Conservation (phyloP, 2,329 filamentous ascomycete species). For the Atkinsonella texensis region DNA sequence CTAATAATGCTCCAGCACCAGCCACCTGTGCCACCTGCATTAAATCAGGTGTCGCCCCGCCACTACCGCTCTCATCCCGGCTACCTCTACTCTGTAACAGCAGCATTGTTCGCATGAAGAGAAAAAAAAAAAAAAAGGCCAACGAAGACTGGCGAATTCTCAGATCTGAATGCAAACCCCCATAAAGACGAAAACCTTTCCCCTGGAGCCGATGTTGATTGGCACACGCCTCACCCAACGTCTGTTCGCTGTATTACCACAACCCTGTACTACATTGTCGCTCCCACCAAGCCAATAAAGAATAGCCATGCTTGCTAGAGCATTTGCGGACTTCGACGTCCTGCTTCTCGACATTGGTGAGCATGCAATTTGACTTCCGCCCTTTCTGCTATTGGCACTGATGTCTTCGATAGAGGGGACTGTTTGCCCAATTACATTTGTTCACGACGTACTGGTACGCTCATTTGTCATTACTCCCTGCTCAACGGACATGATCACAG, state of each 20-base stretch:
- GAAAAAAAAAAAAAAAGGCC: background rate
- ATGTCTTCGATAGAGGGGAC: conserved; percentile 52
- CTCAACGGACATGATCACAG: background rate
- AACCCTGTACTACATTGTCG: background rate
- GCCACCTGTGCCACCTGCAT: background rate
- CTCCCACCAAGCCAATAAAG: background rate
- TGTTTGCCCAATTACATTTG: conserved; percentile 72
- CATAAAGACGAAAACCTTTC: background rate
- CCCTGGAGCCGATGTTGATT: background rate
- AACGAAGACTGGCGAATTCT: background rate
- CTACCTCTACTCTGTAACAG: background rate
- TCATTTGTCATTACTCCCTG: conserved; percentile 1
- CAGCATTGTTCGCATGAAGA: background rate
- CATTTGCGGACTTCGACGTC: conserved; percentile 18
- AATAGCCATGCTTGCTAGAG: conserved; percentile 6
- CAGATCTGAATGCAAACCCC: background rate
- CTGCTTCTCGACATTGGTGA: conserved; percentile 27
- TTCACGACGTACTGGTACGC: conserved; percentile 72
- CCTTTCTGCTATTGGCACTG: background rate
- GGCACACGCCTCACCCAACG: background rate
- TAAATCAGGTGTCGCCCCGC: conserved; percentile 1
- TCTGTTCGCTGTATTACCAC: background rate
- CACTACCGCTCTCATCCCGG: background rate
- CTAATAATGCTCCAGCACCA: background rate
- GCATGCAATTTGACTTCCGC: conserved; percentile 4